A percentile compares a stretch with the other conserved stretches of the same genome.
Conservation (phyloP, 1,139 yeast genomes). For the Magnusiomyces ingens region DNA sequence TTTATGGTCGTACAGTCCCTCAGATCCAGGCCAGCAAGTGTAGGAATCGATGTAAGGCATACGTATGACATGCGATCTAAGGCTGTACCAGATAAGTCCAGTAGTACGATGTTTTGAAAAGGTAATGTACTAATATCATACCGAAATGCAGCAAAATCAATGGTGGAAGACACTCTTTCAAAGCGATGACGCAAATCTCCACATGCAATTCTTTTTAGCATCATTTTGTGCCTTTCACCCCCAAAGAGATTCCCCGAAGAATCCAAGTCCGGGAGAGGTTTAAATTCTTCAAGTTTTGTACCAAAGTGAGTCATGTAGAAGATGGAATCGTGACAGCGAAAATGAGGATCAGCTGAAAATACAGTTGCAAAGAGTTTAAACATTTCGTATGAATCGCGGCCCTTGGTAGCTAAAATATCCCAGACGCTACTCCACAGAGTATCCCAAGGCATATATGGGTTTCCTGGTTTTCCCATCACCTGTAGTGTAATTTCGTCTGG, state of each 20-base stretch:
- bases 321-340: not conserved
- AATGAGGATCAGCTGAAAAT: not conserved
- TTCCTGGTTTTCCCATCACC: not conserved
- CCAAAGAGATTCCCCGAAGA: not conserved
- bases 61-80: not conserved
- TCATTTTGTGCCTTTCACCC: not conserved
- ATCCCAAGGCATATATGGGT: not conserved
- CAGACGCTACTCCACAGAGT: not conserved
- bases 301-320: no score
- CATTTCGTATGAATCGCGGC: not conserved
- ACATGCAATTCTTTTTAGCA: not conserved
- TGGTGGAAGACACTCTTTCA: not conserved
- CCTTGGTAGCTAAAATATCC: not conserved
- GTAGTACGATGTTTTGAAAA: not conserved
- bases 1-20: not conserved
- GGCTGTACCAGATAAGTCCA: not conserved
- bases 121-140: not conserved
- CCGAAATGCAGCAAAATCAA: not conserved
- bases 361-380: constrained; percentile 6
- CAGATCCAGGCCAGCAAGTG: not conserved
- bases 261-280: not conserved
- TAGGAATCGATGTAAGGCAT: not conserved
- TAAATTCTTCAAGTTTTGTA: not conserved
- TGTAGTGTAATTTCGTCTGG: not conserved
- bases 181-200: not conserved